These are phyloP conservation scores for Lentinula sp. DNA, from an alignment of 768 basidiomycete genomes.

Conservation along the genomic window DNA sequence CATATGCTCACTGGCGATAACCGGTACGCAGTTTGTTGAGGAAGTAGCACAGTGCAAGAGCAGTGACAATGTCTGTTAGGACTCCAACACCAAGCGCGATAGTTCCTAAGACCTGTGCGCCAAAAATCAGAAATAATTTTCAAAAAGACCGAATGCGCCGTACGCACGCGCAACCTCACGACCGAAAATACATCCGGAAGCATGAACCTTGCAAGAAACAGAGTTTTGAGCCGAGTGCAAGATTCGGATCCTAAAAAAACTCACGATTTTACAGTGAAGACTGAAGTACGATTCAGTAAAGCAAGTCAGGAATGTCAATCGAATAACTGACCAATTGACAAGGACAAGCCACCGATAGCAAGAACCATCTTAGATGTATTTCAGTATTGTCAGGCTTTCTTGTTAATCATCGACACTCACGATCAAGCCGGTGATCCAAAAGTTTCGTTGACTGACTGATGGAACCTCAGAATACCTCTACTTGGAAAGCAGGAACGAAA, in stretches of 20 bases:
- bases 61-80: slow-evolving; percentile 53
- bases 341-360: neutral
- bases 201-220: slow-evolving; percentile 25
- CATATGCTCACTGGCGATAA: slow-evolving; percentile 34
- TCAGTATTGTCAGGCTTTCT: neutral
- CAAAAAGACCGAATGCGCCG: neutral
- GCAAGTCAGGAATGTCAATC: too few species aligned
- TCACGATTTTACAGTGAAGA: slow-evolving; percentile 44
- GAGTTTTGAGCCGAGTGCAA: neutral
- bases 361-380: neutral
- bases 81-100: slow-evolving; percentile 48
- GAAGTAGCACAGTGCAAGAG: slow-evolving; percentile 52
- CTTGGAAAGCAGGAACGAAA: neutral
- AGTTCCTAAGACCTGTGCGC: slow-evolving; percentile 39
- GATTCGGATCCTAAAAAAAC: slow-evolving; percentile 2
- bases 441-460: slow-evolving; percentile 54
- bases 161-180: slow-evolving; percentile 36
- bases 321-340: neutral
- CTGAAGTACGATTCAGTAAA: slow-evolving; percentile 15
- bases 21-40: slow-evolving; percentile 51
- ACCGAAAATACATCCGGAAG: slow-evolving; percentile 38
- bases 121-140: neutral
- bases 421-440: slow-evolving; percentile 44
- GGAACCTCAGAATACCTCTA: neutral
- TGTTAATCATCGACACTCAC: slow-evolving; percentile 29